These are phyloP conservation scores for Biscogniauxia mediterranea DNA, from an alignment of 2,329 filamentous ascomycete genomes.

Conservation along the genomic window DNA sequence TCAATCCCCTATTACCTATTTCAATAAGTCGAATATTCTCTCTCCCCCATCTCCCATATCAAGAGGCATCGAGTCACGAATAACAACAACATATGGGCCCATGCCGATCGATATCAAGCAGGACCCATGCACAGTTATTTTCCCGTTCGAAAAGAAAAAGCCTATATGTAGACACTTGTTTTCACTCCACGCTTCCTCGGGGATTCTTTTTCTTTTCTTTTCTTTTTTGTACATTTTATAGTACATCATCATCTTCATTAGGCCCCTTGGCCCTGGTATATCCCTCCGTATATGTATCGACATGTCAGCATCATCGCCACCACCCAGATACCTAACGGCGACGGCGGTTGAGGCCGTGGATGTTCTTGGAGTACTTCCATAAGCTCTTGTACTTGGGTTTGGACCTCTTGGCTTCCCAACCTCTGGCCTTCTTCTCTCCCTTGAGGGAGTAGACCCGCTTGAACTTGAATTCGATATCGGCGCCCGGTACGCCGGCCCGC, in stretches of 20 bases:
- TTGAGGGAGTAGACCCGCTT: constrained; percentile 71
- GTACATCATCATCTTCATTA: not conserved
- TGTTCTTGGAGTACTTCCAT: constrained; percentile 64
- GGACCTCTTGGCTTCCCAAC: constrained; percentile 66
- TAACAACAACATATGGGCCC: no score
- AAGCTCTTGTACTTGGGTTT: constrained; percentile 63
- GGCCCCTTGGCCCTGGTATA: not conserved
- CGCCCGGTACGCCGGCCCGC: constrained; percentile 69
- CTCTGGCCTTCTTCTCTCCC: constrained; percentile 57
- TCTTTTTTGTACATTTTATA: not conserved
- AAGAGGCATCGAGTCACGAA: no score
- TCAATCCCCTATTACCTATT: no score
- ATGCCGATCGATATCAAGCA: no score
- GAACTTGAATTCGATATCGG: constrained; percentile 80
- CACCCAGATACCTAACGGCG: constrained; percentile 13
- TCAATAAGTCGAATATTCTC: no score
- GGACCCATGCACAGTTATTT: not conserved
- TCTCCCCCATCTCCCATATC: no score
- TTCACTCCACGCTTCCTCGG: not conserved
- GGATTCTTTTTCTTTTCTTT: not conserved
- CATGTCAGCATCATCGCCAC: not conserved
- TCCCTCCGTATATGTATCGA: not conserved
- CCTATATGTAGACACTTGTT: not conserved
- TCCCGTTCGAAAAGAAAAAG: not conserved
- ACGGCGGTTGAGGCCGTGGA: constrained; percentile 34